A percentile compares a stretch with the other conserved stretches of the same genome.
These are phyloP conservation scores for Wallacemonas sp. DNA, from an alignment of 208 protist species.

Conservation along the genomic window DNA sequence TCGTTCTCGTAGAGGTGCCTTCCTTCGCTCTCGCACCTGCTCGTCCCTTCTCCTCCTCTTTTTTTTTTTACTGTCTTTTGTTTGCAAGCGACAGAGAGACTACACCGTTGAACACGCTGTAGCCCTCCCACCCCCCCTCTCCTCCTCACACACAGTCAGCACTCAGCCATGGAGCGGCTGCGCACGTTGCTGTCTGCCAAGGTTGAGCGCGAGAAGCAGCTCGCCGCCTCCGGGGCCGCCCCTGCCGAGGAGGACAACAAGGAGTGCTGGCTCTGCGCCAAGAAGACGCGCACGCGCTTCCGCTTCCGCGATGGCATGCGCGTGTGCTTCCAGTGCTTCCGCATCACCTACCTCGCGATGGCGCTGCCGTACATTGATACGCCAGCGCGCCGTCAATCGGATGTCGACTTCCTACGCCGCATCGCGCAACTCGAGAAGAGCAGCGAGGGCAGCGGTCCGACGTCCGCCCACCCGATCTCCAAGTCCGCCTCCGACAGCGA, in stretches of 20 bases:
- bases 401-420: conserved; percentile 42
- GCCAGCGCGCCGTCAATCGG: conserved; percentile 38
- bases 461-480: neutral
- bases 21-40: neutral
- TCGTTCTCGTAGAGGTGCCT: neutral
- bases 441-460: conserved; percentile 7
- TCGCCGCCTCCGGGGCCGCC: conserved; percentile 8
- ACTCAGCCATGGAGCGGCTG: conserved; percentile 36
- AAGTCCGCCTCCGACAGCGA: conserved; percentile 18
- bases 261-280: conserved; percentile 70
- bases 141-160: conserved; percentile 7
- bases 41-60: neutral
- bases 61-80: conserved; percentile 5
- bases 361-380: conserved; percentile 64
- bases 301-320: conserved; percentile 35
- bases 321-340: conserved; percentile 79
- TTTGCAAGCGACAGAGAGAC: neutral
- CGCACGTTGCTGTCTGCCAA: conserved; percentile 34
- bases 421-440: conserved; percentile 37
- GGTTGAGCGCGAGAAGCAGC: conserved; percentile 38
- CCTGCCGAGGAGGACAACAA: neutral
- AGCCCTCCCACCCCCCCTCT: conserved; percentile 2
- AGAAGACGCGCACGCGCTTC: conserved; percentile 36
- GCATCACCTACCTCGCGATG: conserved; percentile 43
- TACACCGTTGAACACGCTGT: neutral